These are phyloP conservation scores for Aethionema arabicum DNA, from an alignment of 345 rosid species.

Conservation along the genomic window DNA sequence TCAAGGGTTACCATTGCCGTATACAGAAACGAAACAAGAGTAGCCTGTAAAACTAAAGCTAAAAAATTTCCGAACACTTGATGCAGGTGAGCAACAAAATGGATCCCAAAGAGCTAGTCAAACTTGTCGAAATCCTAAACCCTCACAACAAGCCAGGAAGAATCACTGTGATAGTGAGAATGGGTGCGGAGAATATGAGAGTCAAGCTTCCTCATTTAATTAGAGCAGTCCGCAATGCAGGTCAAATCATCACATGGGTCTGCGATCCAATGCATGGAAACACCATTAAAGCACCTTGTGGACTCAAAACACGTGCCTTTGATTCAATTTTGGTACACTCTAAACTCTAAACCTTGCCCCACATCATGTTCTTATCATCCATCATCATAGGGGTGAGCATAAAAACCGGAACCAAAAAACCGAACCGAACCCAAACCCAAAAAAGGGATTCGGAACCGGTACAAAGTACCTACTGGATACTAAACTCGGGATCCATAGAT, in stretches of 20 bases:
- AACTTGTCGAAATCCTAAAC: conserved; percentile 54
- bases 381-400: no score
- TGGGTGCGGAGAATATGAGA: conserved; percentile 71
- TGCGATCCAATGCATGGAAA: conserved; percentile 71
- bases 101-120: conserved; percentile 65
- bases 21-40: conserved; percentile 16
- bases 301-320: conserved; percentile 65
- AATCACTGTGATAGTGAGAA: conserved; percentile 53
- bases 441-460: no score
- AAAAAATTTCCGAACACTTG: conserved; percentile 12
- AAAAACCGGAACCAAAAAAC: no score
- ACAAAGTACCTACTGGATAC: no score
- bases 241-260: conserved; percentile 68
- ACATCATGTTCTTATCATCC: no score
- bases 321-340: conserved; percentile 57
- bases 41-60: background rate
- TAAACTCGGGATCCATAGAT: no score
- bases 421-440: no score
- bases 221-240: conserved; percentile 64
- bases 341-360: background rate
- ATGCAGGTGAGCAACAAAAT: conserved; percentile 62
- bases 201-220: conserved; percentile 59
- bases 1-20: background rate
- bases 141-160: conserved; percentile 63
- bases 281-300: conserved; percentile 69